Base-by-base conservation (phyloP, 305 asterid genomes). In the Fraxinus ornus region DNA sequence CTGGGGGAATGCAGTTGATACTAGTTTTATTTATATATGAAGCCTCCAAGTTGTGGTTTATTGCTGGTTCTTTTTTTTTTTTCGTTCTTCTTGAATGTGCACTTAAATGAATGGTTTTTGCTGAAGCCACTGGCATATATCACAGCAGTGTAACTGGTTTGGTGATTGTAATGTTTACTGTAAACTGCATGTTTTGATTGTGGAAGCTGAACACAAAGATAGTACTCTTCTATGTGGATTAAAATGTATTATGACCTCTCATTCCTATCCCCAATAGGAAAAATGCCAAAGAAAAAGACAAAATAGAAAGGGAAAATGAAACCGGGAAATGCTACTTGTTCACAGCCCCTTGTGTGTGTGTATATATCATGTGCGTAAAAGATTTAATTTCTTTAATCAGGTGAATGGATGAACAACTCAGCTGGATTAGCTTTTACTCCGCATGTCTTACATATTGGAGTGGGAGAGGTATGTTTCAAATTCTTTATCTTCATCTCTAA, bases 371-470 rank as follows among this genome's bases (percentile, higher is more conserved):
- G 74, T 24, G 2, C 17, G 62, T 26, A 66, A 26, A 66, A 64
- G 32, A 57, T 32, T 32, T 7, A 19, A 26, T 77, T 83, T 80
- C 13, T 76, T 70, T 37, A 33, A 62, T 26, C 83, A 92, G 95
- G 95, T 84, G 94, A 92, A 66, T 92, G 95, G 95, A 90, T 90
- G 95, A 89, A 88, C 83, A 86, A 73, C 80, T 88, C 95, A 72
- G 94, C 93, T 75, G 95, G 94, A 71, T 83, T 88, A 35, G 95
- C 95, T 36, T 92, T 90, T 84, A 89, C 92, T 3, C 94, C 95
- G 7, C 95, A 90, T 77, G 84, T 90, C 79, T 70, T 92, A 66
- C 92, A 88, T 13, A 62, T 86, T 30, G 88, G 80, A 44, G 83
- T 82, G 76, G 95, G 95, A 78, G 93, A 91, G 93, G 95, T 91